phyloP scores from a whole-genome alignment of 805 yeast genomes.

The Zygotorulaspora danielsina region DNA sequence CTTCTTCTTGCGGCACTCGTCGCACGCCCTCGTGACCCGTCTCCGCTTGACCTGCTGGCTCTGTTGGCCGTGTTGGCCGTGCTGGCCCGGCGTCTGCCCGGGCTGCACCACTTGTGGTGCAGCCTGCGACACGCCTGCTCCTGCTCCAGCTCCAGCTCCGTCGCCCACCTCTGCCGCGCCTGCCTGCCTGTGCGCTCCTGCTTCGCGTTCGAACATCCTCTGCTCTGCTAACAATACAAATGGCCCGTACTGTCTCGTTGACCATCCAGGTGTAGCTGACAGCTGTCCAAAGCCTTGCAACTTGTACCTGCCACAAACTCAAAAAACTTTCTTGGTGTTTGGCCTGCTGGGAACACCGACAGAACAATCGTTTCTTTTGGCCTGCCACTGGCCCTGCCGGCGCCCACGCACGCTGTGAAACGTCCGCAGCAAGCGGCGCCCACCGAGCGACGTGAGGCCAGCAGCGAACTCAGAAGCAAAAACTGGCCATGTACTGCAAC shows the following conservation, averaged over 20 bases:
- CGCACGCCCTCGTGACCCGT: conserved; percentile 45
- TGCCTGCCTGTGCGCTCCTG: too few species aligned
- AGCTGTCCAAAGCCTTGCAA: background rate
- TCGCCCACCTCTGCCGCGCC: background rate
- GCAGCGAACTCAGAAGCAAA: too few species aligned
- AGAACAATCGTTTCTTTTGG: background rate
- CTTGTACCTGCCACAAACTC: background rate
- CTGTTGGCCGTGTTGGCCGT: background rate
- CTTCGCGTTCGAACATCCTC: too few species aligned
- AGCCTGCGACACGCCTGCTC: background rate
- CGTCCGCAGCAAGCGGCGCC: too few species aligned
- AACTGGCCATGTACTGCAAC: background rate
- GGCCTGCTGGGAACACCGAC: background rate
- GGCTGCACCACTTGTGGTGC: background rate
- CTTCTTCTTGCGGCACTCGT: conserved; percentile 58
- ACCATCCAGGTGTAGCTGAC: too few species aligned
- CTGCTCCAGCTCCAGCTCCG: background rate
- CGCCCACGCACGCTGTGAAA: too few species aligned
- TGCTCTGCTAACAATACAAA: too few species aligned
- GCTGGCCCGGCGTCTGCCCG: background rate
- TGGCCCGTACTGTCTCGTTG: conserved; percentile 1
- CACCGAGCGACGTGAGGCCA: too few species aligned
- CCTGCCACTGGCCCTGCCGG: background rate
- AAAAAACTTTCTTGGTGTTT: background rate
- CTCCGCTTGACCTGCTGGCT: conserved; percentile 29